Conservation (phyloP, 768 basidiomycete species). For the Rossbeevera mucosa region DNA sequence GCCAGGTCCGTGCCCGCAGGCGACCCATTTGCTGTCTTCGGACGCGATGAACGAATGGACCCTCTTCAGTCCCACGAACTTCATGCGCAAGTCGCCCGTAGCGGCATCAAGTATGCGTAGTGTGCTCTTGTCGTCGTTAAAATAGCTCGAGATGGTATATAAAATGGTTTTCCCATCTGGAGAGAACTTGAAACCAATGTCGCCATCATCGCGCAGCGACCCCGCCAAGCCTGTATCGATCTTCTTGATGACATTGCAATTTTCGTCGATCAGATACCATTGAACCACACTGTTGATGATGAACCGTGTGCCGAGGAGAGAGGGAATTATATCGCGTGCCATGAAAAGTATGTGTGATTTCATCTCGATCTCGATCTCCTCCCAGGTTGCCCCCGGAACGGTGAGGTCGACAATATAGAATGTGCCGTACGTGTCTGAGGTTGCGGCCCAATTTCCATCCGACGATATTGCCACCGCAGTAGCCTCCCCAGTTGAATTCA, state of each 20-base stretch:
- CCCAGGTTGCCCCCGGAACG: not conserved
- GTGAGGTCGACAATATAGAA: constrained; percentile 11
- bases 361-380: not conserved
- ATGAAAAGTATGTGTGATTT: not conserved
- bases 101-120: constrained; percentile 9
- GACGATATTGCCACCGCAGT: constrained; percentile 14
- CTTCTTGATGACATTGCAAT: constrained; percentile 1
- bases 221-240: constrained; percentile 6
- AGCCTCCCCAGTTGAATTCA: not conserved
- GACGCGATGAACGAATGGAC: constrained; percentile 3
- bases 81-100: constrained; percentile 5
- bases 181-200: constrained; percentile 10
- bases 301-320: constrained; percentile 10
- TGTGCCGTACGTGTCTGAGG: not conserved
- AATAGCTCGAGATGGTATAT: not conserved
- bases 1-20: constrained; percentile 7
- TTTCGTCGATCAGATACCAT: constrained; percentile 6
- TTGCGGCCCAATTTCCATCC: constrained; percentile 18
- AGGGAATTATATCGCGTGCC: not conserved
- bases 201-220: not conserved
- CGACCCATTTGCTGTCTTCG: constrained; percentile 3
- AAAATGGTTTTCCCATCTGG: constrained; percentile 9
- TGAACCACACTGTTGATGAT: not conserved
- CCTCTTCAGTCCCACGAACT: constrained; percentile 12
- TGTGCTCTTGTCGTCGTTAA: constrained; percentile 6